Evolutionary conservation across 2,329 filamentous ascomycete genomes (phyloP).

Genomic region (Allantophomopsis lycopodina): DNA sequence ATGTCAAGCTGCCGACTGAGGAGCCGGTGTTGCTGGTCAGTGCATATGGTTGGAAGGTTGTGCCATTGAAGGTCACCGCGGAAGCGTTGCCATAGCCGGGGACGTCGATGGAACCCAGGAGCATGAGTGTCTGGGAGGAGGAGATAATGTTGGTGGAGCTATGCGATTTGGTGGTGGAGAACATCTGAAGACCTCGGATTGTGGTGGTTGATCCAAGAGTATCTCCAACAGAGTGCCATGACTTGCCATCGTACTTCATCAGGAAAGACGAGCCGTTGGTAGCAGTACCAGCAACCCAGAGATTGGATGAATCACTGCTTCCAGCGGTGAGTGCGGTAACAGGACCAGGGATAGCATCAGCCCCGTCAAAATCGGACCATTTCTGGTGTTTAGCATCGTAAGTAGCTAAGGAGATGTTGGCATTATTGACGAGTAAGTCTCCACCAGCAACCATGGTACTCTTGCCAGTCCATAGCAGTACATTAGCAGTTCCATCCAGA

Average conservation of each 20-base stretch:
- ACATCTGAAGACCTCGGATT: conserved; percentile 71
- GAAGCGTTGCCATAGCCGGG: conserved; percentile 69
- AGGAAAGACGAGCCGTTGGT: conserved; percentile 60
- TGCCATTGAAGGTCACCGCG: conserved; percentile 80
- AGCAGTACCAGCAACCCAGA: conserved; percentile 72
- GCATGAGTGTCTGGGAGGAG: conserved; percentile 56
- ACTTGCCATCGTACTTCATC: conserved; percentile 65
- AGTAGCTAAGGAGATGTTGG: conserved; percentile 51
- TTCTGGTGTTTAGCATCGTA: conserved; percentile 55
- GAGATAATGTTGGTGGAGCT: conserved; percentile 48
- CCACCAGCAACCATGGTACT: conserved; percentile 66
- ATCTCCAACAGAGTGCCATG: conserved; percentile 53
- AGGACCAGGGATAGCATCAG: conserved; percentile 60
- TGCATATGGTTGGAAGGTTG: conserved; percentile 62
- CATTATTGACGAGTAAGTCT: conserved; percentile 55
- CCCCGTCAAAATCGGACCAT: conserved; percentile 52
- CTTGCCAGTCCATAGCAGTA: conserved; percentile 64
- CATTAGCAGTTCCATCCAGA: conserved; percentile 55
- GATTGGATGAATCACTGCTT: conserved; percentile 53
- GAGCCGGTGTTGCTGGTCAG: conserved; percentile 58
- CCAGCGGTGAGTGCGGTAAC: conserved; percentile 65
- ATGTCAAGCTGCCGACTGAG: conserved; percentile 59
- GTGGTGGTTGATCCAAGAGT: conserved; percentile 50
- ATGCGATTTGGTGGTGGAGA: conserved; percentile 59
- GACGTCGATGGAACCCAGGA: conserved; percentile 73